phyloP scores from a whole-genome alignment of 257 asterid species.

The Solanum chmielewskii region DNA sequence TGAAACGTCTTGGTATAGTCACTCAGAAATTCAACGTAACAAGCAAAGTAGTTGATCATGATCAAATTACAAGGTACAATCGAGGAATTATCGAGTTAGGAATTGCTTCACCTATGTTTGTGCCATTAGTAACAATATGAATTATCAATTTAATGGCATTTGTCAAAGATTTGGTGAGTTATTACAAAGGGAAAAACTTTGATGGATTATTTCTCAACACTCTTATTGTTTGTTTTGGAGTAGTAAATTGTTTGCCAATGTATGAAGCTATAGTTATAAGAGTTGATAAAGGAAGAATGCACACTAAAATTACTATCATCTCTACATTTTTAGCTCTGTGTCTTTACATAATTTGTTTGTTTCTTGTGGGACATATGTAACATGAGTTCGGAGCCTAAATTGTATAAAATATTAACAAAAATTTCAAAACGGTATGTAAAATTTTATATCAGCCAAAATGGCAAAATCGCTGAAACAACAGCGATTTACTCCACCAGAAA shows the following conservation, averaged over 20 bases:
- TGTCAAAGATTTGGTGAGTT: constrained; percentile 5
- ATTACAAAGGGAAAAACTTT: constrained; percentile 2
- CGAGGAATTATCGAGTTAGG: constrained; percentile 56
- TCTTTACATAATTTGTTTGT: background rate
- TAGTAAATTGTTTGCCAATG: constrained; percentile 42
- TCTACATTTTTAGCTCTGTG: constrained; percentile 4
- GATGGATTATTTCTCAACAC: constrained; percentile 18
- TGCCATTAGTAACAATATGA: background rate
- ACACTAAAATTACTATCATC: constrained; percentile 28
- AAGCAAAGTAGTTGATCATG: constrained; percentile 46
- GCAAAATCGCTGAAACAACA: too few species aligned
- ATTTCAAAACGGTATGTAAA: too few species aligned
- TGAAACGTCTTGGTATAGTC: constrained; percentile 33
- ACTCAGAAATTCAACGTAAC: constrained; percentile 49
- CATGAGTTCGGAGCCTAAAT: too few species aligned
- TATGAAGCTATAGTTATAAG: constrained; percentile 61
- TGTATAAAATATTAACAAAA: too few species aligned
- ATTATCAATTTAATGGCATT: constrained; percentile 13
- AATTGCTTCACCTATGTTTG: constrained; percentile 43
- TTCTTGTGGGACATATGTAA: background rate
- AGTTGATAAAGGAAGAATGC: constrained; percentile 51
- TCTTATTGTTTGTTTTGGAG: constrained; percentile 37
- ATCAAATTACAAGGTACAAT: constrained; percentile 35
- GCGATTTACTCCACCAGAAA: too few species aligned
- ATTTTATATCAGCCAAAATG: too few species aligned